Percentiles rank a stretch among this genome's conserved stretches.
Evolutionary conservation across 179 eudicot genomes (phyloP).

Genomic region (Spergularia azorica): DNA sequence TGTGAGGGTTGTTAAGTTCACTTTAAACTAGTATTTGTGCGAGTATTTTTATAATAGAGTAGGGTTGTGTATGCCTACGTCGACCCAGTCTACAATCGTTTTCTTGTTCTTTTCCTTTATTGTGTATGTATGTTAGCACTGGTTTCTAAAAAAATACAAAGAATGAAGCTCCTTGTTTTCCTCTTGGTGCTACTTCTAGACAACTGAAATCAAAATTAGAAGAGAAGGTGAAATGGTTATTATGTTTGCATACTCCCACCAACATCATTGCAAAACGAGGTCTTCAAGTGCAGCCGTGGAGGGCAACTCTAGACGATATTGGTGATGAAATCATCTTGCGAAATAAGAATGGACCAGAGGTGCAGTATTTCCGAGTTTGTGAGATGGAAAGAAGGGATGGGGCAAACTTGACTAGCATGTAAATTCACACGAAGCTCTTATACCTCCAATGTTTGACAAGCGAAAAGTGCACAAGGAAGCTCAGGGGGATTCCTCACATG

Average conservation of each 20-base stretch:
- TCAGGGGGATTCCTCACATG: neutral
- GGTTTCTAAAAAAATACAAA: too few relatives aligned
- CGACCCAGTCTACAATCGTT: too few relatives aligned
- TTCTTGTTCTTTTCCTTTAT: too few relatives aligned
- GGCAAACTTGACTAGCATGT: neutral
- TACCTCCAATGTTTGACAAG: neutral
- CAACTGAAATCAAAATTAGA: neutral
- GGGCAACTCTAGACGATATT: neutral
- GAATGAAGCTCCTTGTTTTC: too few relatives aligned
- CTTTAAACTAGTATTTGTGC: too few relatives aligned
- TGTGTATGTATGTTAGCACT: too few relatives aligned
- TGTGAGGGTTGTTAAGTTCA: too few relatives aligned
- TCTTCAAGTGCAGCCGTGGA: constrained; percentile 4
- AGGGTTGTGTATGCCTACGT: too few relatives aligned
- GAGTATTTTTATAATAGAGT: too few relatives aligned
- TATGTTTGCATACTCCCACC: neutral
- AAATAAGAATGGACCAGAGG: neutral
- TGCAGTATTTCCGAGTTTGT: neutral
- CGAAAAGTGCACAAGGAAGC: neutral
- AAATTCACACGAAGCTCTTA: neutral
- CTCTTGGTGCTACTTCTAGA: neutral
- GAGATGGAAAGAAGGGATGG: neutral
- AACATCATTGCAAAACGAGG: neutral
- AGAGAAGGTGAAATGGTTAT: neutral
- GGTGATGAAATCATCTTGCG: neutral